Evolutionary conservation across 2,329 filamentous ascomycete species (phyloP).

Genomic region (Pseudonectria buxi): DNA sequence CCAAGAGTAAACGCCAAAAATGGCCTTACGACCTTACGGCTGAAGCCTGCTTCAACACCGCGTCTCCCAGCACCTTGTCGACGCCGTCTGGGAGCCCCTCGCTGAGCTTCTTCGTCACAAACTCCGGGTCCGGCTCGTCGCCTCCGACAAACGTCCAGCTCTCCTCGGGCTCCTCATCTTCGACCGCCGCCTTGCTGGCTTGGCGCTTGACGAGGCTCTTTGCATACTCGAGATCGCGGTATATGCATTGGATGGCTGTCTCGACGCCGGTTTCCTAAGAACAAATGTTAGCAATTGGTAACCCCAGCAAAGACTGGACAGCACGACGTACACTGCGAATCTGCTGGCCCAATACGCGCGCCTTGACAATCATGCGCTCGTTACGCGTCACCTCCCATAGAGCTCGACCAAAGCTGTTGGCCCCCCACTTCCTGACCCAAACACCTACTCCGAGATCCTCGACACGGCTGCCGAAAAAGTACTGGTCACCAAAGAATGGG

Average conservation of each 20-base stretch:
- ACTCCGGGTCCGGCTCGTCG: slow-evolving; percentile 40
- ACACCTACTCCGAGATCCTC: slow-evolving; percentile 92
- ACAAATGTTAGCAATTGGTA: slow-evolving; percentile 20
- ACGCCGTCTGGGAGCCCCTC: slow-evolving; percentile 23
- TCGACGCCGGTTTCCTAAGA: slow-evolving; percentile 80
- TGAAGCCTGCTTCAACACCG: slow-evolving; percentile 8
- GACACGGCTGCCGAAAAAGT: slow-evolving; percentile 85
- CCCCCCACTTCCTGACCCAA: slow-evolving; percentile 81
- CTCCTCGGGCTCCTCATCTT: slow-evolving; percentile 60
- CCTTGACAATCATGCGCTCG: slow-evolving; percentile 86
- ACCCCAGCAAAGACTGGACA: background rate
- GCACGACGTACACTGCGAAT: slow-evolving; percentile 67
- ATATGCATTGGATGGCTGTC: slow-evolving; percentile 84
- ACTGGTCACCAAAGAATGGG: slow-evolving; percentile 97
- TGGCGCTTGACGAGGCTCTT: slow-evolving; percentile 70
- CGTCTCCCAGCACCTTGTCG: slow-evolving; percentile 19
- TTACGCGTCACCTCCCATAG: slow-evolving; percentile 89
- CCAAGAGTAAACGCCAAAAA: background rate
- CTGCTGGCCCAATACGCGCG: slow-evolving; percentile 71
- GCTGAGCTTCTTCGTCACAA: slow-evolving; percentile 34
- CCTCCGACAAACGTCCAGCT: slow-evolving; percentile 85
- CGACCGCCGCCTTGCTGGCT: slow-evolving; percentile 41
- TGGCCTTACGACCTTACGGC: background rate
- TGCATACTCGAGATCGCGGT: slow-evolving; percentile 91
- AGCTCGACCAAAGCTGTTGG: slow-evolving; percentile 75